Base-by-base conservation (phyloP, 768 basidiomycete species). In the Lanmaoa rubissima region DNA sequence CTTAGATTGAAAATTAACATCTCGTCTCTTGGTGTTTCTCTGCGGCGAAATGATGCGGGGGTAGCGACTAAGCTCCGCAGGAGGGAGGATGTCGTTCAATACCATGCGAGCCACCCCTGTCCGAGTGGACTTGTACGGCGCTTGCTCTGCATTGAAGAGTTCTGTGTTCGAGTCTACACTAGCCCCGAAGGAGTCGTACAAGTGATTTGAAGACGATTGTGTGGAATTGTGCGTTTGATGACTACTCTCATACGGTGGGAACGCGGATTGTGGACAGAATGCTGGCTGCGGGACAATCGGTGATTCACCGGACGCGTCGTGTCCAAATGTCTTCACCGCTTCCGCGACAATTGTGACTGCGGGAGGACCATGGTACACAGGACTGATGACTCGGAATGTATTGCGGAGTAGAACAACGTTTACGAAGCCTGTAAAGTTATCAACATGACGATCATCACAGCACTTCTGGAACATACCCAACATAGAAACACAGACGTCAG, bases 331-430 rank as follows among this genome's bases (percentile, higher is more conserved):
- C 55, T 57, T 51, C 51, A 56, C 61, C 16, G 58, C 55, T 13
- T 63, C 65, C 16, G 35, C 38, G n/a, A 35, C 31, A 40, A 50
- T 19, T 38, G 40, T 60, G 40, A 42, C 32, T 16, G 38, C 41
- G 35, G 41, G 54, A 49, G 59, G 24, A 26, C 66, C 69, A 56
- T 78, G 72, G 61, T 85, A 78, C 24, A 80, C 79, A 26, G 81
- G 81, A 10, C 76, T 74, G 35, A 91, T 72, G 49, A 87, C 77
- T 11, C 83, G 80, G 65, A 88, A 81, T 11, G 85, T 88, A 65
- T 86, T 88, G 74, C 79, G 83, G 31, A 90, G 76, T n/a, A 90
- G 74, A 10, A 79, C 55, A 28, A 87, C 85, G 62, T 90, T 85
- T 24, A 82, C 81, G 28, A 84, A 61, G 42, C 87, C 89, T 91